Evolutionary conservation across 495 filamentous ascomycete genomes (phyloP).

Genomic region (Lasiosphaeris hirsuta): DNA sequence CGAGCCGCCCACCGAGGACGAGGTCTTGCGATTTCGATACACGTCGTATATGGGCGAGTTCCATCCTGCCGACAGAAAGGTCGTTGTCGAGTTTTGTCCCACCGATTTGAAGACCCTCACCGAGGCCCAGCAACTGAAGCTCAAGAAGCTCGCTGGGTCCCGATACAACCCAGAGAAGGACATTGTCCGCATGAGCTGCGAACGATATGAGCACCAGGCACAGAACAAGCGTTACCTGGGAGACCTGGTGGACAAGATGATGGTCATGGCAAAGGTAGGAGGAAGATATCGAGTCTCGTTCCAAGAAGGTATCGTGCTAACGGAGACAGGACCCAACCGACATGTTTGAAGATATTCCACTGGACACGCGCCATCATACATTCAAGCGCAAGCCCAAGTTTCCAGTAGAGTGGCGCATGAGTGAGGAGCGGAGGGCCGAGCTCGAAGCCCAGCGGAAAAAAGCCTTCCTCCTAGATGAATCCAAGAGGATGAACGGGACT

Average conservation of each 20-base stretch:
- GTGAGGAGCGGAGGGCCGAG: constrained; percentile 59
- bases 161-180: constrained; percentile 88
- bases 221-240: constrained; percentile 96
- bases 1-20: constrained; percentile 59
- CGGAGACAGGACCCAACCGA: constrained; percentile 60
- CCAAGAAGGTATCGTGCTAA: constrained; percentile 3
- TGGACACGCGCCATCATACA: constrained; percentile 85
- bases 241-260: constrained; percentile 68
- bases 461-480: constrained; percentile 44
- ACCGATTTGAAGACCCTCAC: constrained; percentile 59
- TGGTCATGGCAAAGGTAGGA: constrained; percentile 68
- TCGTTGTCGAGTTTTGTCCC: constrained; percentile 83
- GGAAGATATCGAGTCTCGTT: not conserved
- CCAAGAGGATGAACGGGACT: constrained; percentile 41
- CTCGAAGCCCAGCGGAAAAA: constrained; percentile 57
- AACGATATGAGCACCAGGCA: constrained; percentile 78
- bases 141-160: constrained; percentile 82
- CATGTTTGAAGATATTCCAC: constrained; percentile 81
- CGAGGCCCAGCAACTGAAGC: constrained; percentile 65
- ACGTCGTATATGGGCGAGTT: constrained; percentile 95
- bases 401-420: constrained; percentile 79
- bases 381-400: constrained; percentile 67
- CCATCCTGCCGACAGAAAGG: constrained; percentile 88
- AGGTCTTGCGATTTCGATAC: constrained; percentile 86
- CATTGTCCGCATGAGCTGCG: constrained; percentile 84